Conservation (phyloP, 495 filamentous ascomycete species). For the Endocarpon pusillum region DNA sequence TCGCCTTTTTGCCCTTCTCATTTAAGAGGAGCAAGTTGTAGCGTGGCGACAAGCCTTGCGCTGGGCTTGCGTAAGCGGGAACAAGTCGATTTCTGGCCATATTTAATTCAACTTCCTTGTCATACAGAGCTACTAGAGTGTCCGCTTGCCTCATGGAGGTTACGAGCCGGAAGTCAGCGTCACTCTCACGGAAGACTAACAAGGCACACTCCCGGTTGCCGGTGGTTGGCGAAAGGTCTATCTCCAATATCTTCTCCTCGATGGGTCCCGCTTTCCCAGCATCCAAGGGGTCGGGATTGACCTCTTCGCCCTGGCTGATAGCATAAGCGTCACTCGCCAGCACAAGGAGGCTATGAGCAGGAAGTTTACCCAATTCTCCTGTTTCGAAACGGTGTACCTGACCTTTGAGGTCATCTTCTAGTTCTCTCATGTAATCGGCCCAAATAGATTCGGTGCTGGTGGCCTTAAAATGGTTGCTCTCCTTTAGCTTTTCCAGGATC, state of each 20-base stretch:
- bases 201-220: slow-evolving; percentile 2
- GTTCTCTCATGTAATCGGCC: background rate
- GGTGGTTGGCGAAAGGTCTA: slow-evolving; percentile 1
- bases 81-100: slow-evolving; percentile 5
- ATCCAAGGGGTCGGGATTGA: slow-evolving; percentile 3
- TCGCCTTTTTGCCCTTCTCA: slow-evolving; percentile 4
- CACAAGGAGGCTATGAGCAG: background rate
- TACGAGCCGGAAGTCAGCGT: slow-evolving; percentile 7
- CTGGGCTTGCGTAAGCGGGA: slow-evolving; percentile 9
- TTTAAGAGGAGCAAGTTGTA: slow-evolving; percentile 10
- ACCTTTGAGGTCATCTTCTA: slow-evolving; percentile 2
- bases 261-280: slow-evolving; percentile 8
- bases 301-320: slow-evolving; percentile 3
- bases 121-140: slow-evolving; percentile 5
- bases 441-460: slow-evolving; percentile 2
- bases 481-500: slow-evolving; percentile 4
- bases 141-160: slow-evolving; percentile 4
- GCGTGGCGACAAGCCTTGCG: background rate
- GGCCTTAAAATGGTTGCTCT: background rate
- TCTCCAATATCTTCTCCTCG: slow-evolving; percentile 10
- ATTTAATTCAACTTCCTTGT: slow-evolving; percentile 5
- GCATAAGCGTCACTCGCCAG: slow-evolving; percentile 2
- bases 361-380: background rate
- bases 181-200: slow-evolving; percentile 7
- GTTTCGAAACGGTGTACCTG: slow-evolving; percentile 4